Conservation (phyloP, 441 rosid genomes). For the Hura crepitans region DNA sequence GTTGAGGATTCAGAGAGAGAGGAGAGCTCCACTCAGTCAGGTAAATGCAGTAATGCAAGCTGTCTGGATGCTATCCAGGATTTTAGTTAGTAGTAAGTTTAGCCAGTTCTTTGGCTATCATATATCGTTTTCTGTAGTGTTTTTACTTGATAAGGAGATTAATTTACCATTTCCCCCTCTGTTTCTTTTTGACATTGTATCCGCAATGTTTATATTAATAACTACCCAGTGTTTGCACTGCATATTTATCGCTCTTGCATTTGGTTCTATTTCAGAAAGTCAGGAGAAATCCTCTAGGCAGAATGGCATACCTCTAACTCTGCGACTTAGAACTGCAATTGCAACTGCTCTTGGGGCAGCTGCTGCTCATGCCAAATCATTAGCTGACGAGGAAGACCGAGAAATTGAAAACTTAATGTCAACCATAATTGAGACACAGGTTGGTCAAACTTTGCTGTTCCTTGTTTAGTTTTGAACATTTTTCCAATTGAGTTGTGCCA, state of each 20-base stretch:
- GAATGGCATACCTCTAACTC: slow-evolving; percentile 51
- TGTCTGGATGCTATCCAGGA: not conserved
- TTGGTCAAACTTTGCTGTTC: slow-evolving; percentile 24
- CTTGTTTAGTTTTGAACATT: slow-evolving; percentile 9
- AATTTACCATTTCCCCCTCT: too few relatives aligned
- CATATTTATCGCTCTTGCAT: not conserved
- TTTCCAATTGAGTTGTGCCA: not conserved
- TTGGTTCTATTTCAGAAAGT: slow-evolving; percentile 29
- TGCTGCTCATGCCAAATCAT: slow-evolving; percentile 70
- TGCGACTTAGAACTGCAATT: slow-evolving; percentile 71
- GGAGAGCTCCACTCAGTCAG: slow-evolving; percentile 37
- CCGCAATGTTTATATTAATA: not conserved
- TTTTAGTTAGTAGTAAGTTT: not conserved
- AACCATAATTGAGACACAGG: slow-evolving; percentile 67
- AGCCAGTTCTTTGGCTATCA: too few relatives aligned
- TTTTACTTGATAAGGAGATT: not conserved
- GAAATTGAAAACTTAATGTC: slow-evolving; percentile 64
- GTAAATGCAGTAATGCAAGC: slow-evolving; percentile 26
- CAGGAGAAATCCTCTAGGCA: slow-evolving; percentile 31
- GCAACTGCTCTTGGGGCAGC: slow-evolving; percentile 77
- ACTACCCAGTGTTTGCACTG: slow-evolving; percentile 8
- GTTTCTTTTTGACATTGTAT: too few relatives aligned
- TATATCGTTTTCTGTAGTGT: not conserved
- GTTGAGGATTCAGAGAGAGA: slow-evolving; percentile 42
- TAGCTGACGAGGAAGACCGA: slow-evolving; percentile 78